Percentiles rank a stretch among this genome's conserved stretches.
Evolutionary conservation across 257 asterid species (phyloP).

Genomic region (Gentiana straminea): DNA sequence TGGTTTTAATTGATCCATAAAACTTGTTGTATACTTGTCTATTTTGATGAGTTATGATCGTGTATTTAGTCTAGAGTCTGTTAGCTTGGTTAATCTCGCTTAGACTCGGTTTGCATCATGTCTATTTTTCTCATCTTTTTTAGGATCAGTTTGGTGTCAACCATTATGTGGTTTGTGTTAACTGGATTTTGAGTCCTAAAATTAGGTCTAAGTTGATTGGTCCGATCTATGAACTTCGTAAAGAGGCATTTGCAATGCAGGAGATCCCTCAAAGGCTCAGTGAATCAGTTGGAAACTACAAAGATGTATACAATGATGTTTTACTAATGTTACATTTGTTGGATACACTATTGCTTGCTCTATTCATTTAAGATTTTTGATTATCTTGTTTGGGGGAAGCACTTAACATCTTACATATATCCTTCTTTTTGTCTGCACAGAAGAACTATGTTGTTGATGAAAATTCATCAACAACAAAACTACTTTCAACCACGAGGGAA

Average conservation of each 20-base stretch:
- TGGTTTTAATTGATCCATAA: too few species aligned
- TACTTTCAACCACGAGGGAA: conserved; percentile 59
- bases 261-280: conserved; percentile 49
- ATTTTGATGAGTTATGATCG: too few species aligned
- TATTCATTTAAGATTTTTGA: not conserved
- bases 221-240: conserved; percentile 49
- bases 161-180: too few species aligned
- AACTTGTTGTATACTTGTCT: too few species aligned
- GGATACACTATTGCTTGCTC: conserved; percentile 1
- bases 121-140: too few species aligned
- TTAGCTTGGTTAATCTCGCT: too few species aligned
- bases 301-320: conserved; percentile 44
- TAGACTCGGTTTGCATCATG: conserved; percentile 6
- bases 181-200: too few species aligned
- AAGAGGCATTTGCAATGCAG: conserved; percentile 36
- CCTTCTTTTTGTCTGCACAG: conserved; percentile 6
- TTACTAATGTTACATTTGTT: conserved; percentile 53
- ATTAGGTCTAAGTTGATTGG: conserved; percentile 14
- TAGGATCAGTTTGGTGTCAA: too few species aligned
- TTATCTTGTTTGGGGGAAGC: not conserved
- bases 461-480: conserved; percentile 41
- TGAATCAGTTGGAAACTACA: conserved; percentile 47
- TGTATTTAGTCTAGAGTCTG: too few species aligned
- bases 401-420: not conserved
- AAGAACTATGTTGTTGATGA: conserved; percentile 52